Conservation (phyloP, 768 basidiomycete genomes). For the Psilocybe cubensis region DNA sequence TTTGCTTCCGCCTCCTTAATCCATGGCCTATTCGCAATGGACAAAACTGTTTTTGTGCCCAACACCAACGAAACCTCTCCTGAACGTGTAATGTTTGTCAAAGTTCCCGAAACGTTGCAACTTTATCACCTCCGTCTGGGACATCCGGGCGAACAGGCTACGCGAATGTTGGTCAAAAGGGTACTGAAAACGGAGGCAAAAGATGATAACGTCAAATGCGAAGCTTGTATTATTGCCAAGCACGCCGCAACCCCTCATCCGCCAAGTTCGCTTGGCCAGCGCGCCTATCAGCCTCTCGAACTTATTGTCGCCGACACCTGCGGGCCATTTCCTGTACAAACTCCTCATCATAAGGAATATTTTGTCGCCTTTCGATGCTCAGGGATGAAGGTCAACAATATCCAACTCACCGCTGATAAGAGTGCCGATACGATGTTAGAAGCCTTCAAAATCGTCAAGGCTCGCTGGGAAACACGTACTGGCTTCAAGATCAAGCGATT, state of each 20-base stretch:
- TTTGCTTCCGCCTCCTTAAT: too few relatives aligned
- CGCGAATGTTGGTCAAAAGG: too few relatives aligned
- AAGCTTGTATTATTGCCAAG: conserved; percentile 9
- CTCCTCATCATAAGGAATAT: background rate
- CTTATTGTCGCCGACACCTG: too few relatives aligned
- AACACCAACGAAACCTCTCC: background rate
- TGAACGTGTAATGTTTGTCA: background rate
- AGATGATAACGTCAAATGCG: conserved; percentile 1
- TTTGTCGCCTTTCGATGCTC: background rate
- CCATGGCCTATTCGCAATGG: too few relatives aligned
- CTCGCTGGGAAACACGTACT: conserved; percentile 9
- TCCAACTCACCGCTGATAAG: conserved; percentile 8
- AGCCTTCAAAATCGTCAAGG: too few relatives aligned
- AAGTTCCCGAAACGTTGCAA: conserved; percentile 8
- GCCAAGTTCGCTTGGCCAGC: too few relatives aligned
- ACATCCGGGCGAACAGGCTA: conserved; percentile 15
- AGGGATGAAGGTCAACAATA: too few relatives aligned
- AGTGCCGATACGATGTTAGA: background rate
- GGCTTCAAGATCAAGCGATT: conserved; percentile 4
- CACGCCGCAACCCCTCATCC: conserved; percentile 5
- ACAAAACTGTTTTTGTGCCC: too few relatives aligned
- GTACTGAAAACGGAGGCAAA: background rate
- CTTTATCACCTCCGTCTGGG: conserved; percentile 14
- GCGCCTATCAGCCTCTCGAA: too few relatives aligned
- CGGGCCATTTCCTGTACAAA: background rate